Evolutionary conservation across 768 basidiomycete genomes (phyloP).

Genomic region (Tylopilus subfusipes): DNA sequence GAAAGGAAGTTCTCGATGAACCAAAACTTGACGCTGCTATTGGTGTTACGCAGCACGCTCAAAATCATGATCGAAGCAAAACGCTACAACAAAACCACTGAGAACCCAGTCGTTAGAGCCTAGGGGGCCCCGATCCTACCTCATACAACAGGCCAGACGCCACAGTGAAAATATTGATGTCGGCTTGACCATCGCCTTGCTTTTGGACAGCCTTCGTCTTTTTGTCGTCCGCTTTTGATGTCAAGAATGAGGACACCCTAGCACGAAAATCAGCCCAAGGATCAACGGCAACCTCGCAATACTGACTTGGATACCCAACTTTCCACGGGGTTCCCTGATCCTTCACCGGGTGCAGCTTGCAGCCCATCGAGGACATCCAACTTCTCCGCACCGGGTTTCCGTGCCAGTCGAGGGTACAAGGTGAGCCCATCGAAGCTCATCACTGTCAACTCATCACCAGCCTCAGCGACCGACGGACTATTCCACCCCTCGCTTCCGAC

Average conservation of each 20-base stretch:
- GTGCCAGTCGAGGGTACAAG: slow-evolving; percentile 73
- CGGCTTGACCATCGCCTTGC: slow-evolving; percentile 54
- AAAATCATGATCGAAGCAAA: slow-evolving; percentile 99
- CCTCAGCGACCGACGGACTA: slow-evolving; percentile 63
- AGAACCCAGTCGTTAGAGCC: background rate
- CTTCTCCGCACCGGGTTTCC: slow-evolving; percentile 72
- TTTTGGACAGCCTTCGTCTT: slow-evolving; percentile 22
- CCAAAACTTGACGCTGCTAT: slow-evolving; percentile 98
- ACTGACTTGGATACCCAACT: slow-evolving; percentile 51
- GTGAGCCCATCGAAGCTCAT: slow-evolving; percentile 91
- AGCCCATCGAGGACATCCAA: slow-evolving; percentile 71
- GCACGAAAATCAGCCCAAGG: background rate
- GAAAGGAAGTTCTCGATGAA: slow-evolving; percentile 99
- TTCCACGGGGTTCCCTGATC: slow-evolving; percentile 41
- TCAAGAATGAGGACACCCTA: slow-evolving; percentile 48
- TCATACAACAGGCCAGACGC: slow-evolving; percentile 96
- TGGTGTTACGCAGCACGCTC: slow-evolving; percentile 91
- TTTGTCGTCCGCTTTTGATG: slow-evolving; percentile 22
- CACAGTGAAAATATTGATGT: slow-evolving; percentile 99
- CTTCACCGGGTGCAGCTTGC: slow-evolving; percentile 29
- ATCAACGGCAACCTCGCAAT: background rate
- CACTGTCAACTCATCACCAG: slow-evolving; percentile 72
- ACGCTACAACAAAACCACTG: slow-evolving; percentile 47
- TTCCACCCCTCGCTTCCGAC: slow-evolving; percentile 89
- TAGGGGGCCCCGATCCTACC: slow-evolving; percentile 41